Evolutionary conservation across 306 rosid genomes (phyloP).

Genomic region (Vachellia collinsii): DNA sequence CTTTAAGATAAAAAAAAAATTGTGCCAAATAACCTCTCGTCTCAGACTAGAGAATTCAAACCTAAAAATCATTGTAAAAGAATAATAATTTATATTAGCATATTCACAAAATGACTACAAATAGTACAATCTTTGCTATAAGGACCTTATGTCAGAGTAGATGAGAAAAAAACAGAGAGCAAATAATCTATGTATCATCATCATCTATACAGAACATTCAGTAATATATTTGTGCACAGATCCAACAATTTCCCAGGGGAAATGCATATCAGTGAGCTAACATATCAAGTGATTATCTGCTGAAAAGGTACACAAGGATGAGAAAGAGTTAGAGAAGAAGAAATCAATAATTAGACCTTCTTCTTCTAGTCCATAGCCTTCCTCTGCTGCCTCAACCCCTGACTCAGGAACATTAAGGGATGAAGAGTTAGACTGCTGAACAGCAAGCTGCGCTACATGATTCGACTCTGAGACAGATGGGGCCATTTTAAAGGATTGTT

Average conservation of each 20-base stretch:
- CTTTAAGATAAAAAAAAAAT: background rate
- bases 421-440: constrained; percentile 62
- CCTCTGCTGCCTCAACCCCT: constrained; percentile 65
- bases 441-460: constrained; percentile 65
- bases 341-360: constrained; percentile 66
- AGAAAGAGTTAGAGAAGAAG: background rate
- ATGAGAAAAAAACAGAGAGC: background rate
- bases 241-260: background rate
- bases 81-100: background rate
- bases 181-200: background rate
- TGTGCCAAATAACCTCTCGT: constrained; percentile 10
- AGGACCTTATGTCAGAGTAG: background rate
- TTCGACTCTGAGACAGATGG: constrained; percentile 66
- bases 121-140: background rate
- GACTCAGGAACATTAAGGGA: constrained; percentile 52
- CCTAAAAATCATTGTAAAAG: background rate
- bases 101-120: background rate
- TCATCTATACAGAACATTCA: constrained; percentile 13
- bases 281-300: background rate
- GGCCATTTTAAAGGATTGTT: constrained; percentile 50
- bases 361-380: constrained; percentile 66
- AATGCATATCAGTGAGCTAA: background rate
- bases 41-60: constrained; percentile 12
- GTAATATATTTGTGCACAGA: constrained; percentile 10
- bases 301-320: background rate